A percentile compares a stretch with the other conserved stretches of the same genome.
These are phyloP conservation scores for Cyclocybe aegerita DNA, from an alignment of 768 basidiomycete species.

Conservation along the genomic window DNA sequence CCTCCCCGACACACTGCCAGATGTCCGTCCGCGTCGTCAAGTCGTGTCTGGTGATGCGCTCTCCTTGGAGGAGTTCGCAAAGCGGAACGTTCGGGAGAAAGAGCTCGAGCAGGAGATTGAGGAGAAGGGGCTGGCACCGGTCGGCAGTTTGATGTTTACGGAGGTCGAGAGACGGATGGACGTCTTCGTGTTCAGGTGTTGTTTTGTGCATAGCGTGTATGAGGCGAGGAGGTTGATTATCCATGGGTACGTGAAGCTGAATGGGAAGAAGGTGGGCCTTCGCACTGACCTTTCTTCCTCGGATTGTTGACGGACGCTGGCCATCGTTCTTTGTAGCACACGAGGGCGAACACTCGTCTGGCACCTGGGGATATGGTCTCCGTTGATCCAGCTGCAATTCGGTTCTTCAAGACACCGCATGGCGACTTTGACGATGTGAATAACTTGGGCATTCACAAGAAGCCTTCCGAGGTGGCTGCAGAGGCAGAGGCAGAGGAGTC, in stretches of 20 bases:
- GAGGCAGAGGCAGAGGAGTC: conserved; percentile 7
- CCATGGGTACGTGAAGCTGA: conserved; percentile 84
- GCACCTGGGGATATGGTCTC: conserved; percentile 95
- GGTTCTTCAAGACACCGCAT: conserved; percentile 55
- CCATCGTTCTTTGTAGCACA: conserved; percentile 50
- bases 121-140: conserved; percentile 74
- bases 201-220: conserved; percentile 63
- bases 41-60: conserved; percentile 39
- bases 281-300: neutral
- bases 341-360: conserved; percentile 81
- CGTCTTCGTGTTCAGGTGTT: conserved; percentile 72
- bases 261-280: conserved; percentile 78
- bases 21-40: conserved; percentile 66
- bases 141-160: conserved; percentile 92
- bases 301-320: neutral
- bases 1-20: conserved; percentile 82
- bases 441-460: too few species aligned
- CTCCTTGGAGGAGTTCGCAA: conserved; percentile 57
- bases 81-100: conserved; percentile 50
- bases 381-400: conserved; percentile 78
- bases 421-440: conserved; percentile 34
- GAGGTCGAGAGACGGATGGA: conserved; percentile 96
- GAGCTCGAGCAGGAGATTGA: conserved; percentile 52
- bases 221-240: conserved; percentile 85
- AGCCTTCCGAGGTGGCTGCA: conserved; percentile 5